A percentile compares a stretch with the other conserved stretches of the same genome.
Conservation (phyloP, 2,329 filamentous ascomycete genomes). For the Trichophyton schoenleinii region DNA sequence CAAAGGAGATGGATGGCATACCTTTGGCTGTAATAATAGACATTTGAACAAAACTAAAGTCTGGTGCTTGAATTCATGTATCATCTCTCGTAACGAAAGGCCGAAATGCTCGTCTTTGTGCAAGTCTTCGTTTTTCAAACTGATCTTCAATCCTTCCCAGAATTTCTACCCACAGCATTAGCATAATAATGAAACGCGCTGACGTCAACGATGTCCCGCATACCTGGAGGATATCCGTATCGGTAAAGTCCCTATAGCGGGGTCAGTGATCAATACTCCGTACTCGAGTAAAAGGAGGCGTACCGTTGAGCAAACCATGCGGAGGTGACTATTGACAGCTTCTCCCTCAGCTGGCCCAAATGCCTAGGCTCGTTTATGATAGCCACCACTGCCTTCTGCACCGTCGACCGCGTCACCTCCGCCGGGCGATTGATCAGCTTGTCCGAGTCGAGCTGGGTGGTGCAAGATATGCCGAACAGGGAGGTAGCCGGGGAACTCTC, state of each 20-base stretch:
- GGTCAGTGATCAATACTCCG: too few relatives aligned
- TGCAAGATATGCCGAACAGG: slow-evolving; percentile 92
- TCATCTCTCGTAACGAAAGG: slow-evolving; percentile 71
- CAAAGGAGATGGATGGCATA: slow-evolving; percentile 26
- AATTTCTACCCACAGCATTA: slow-evolving; percentile 49
- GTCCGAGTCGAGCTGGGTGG: slow-evolving; percentile 73
- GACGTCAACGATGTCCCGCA: slow-evolving; percentile 11
- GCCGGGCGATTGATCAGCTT: slow-evolving; percentile 63
- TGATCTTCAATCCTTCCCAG: slow-evolving; percentile 65
- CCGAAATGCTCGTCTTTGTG: slow-evolving; percentile 74
- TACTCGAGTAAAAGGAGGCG: too few relatives aligned
- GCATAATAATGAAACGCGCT: slow-evolving; percentile 4
- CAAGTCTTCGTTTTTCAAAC: slow-evolving; percentile 50
- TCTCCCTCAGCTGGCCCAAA: slow-evolving; percentile 82
- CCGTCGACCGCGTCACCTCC: slow-evolving; percentile 92
- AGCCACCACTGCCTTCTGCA: slow-evolving; percentile 95
- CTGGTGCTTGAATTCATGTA: slow-evolving; percentile 90
- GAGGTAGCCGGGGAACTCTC: slow-evolving; percentile 51
- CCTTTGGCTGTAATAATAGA: slow-evolving; percentile 86
- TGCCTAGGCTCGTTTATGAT: slow-evolving; percentile 81
- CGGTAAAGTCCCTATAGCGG: slow-evolving; percentile 59
- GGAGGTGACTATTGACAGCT: slow-evolving; percentile 76
- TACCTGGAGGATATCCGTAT: slow-evolving; percentile 72
- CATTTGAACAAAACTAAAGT: slow-evolving; percentile 90
- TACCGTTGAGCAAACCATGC: slow-evolving; percentile 90